Conservation (phyloP, 2,329 filamentous ascomycete species). For the Botrytis galanthina region DNA sequence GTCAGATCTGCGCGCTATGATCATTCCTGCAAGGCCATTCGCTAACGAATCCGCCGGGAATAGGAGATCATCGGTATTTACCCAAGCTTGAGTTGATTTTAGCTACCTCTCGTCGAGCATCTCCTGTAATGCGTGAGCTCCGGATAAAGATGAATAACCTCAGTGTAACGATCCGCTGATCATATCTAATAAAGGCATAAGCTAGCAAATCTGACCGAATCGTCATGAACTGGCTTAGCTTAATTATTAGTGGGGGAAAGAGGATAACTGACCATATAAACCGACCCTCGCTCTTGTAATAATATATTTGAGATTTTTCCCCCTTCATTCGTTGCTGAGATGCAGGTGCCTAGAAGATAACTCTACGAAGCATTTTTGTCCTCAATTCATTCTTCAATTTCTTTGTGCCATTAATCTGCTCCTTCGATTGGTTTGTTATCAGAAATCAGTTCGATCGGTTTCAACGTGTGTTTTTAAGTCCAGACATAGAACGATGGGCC, state of each 20-base stretch:
- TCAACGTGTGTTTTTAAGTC: not conserved
- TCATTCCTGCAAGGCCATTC: not conserved
- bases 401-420: not conserved
- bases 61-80: not conserved
- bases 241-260: no score
- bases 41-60: not conserved
- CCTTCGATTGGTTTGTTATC: not conserved
- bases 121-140: not conserved
- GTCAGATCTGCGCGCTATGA: not conserved
- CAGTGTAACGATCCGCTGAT: not conserved
- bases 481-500: not conserved
- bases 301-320: not conserved
- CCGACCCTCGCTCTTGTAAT: no score
- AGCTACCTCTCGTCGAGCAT: not conserved
- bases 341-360: not conserved
- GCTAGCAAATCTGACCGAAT: not conserved
- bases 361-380: not conserved
- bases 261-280: not conserved
- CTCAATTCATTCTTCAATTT: not conserved
- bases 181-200: not conserved
- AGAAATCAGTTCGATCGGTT: not conserved
- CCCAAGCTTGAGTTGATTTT: not conserved
- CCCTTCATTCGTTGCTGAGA: not conserved
- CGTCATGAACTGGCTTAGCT: not conserved
- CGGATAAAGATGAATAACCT: not conserved